Percentiles rank a stretch among this genome's conserved stretches.
These are phyloP conservation scores for Byssothecium circinans DNA, from an alignment of 2,329 filamentous ascomycete genomes.

Conservation along the genomic window DNA sequence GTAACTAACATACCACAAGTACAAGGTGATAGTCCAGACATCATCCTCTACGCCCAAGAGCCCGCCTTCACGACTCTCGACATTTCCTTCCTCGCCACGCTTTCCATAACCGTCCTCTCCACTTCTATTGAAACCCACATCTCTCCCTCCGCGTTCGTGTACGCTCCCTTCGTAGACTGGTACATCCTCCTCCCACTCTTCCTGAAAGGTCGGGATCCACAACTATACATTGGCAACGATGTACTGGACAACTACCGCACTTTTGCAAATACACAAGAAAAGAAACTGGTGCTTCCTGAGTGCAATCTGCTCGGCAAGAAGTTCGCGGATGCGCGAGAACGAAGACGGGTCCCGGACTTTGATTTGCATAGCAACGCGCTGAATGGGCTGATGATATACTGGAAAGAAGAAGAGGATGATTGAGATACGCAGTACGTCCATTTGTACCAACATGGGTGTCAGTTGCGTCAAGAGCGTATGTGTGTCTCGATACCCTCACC, in stretches of 20 bases:
- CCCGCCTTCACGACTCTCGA: slow-evolving; percentile 40
- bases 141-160: slow-evolving; percentile 28
- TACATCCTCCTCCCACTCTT: slow-evolving; percentile 36
- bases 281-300: slow-evolving; percentile 24
- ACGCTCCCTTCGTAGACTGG: slow-evolving; percentile 44
- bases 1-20: slow-evolving; percentile 5
- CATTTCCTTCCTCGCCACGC: slow-evolving; percentile 24
- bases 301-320: slow-evolving; percentile 32
- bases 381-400: slow-evolving; percentile 39
- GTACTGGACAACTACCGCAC: slow-evolving; percentile 33
- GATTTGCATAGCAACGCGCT: slow-evolving; percentile 35
- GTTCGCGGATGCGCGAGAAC: slow-evolving; percentile 23
- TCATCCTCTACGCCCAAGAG: slow-evolving; percentile 38
- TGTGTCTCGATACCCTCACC: too few species aligned
- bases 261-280: slow-evolving; percentile 28
- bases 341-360: slow-evolving; percentile 26
- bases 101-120: slow-evolving; percentile 22
- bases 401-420: slow-evolving; percentile 14
- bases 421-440: not conserved
- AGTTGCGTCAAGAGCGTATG: too few species aligned
- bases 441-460: too few species aligned
- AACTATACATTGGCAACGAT: slow-evolving; percentile 42
- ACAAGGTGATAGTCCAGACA: slow-evolving; percentile 2
- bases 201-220: slow-evolving; percentile 30
- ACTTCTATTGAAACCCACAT: slow-evolving; percentile 25